Conservation (phyloP, 805 yeast species). For the Saturnispora besseyi region DNA sequence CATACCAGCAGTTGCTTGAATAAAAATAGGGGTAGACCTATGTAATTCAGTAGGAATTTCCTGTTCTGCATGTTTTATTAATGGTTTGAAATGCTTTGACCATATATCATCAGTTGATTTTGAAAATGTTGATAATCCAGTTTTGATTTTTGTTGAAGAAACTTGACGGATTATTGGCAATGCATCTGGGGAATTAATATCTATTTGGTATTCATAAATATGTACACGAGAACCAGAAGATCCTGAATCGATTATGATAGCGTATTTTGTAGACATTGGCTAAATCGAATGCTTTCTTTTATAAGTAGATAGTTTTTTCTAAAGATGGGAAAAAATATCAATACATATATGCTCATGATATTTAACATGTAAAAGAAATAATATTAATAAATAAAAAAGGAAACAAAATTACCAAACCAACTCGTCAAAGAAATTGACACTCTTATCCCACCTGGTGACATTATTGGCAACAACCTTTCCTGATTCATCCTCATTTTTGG, state of each 20-base stretch:
- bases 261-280: constrained; percentile 38
- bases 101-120: constrained; percentile 51
- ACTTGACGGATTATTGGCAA: constrained; percentile 29
- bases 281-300: not conserved
- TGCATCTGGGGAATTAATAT: constrained; percentile 15
- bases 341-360: not conserved
- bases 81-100: constrained; percentile 54
- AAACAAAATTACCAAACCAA: constrained; percentile 46
- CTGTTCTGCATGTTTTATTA: constrained; percentile 59
- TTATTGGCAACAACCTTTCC: constrained; percentile 39
- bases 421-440: constrained; percentile 68
- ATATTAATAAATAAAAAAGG: not conserved
- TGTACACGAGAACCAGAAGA: constrained; percentile 90
- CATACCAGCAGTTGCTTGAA: constrained; percentile 98
- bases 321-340: not conserved
- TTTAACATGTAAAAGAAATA: not conserved
- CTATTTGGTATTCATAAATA: constrained; percentile 64
- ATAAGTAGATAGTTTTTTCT: not conserved
- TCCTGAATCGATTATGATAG: constrained; percentile 90
- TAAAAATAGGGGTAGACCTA: constrained; percentile 69
- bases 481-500: constrained; percentile 39
- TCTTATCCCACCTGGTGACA: constrained; percentile 32
- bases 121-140: constrained; percentile 74
- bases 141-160: constrained; percentile 68
- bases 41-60: constrained; percentile 59